phyloP scores from a whole-genome alignment of 1,139 yeast species.

The Spencermartinsiella ligniputridi region DNA sequence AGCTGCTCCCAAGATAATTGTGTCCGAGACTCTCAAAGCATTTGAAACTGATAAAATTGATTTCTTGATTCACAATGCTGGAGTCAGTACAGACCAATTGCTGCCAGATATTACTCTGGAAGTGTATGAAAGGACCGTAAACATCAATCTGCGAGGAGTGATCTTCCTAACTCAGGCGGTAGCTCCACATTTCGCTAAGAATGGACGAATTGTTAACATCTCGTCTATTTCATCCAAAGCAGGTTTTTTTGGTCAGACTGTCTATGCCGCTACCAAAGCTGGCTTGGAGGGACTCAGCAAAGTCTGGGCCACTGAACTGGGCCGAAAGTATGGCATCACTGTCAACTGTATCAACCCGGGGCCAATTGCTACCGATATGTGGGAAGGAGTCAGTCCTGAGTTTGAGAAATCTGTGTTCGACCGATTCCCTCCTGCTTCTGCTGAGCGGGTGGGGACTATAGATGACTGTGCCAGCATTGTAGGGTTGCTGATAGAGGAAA shows the following conservation, averaged over 20 bases:
- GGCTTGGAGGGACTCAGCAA: conserved; percentile 21
- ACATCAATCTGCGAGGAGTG: conserved; percentile 23
- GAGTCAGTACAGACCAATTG: conserved; percentile 11
- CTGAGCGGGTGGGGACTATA: conserved; percentile 29
- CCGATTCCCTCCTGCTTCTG: conserved; percentile 28
- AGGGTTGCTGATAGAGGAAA: conserved; percentile 24
- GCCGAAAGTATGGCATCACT: conserved; percentile 21
- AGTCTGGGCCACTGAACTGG: conserved; percentile 18
- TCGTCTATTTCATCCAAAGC: conserved; percentile 45
- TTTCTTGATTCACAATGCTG: conserved; percentile 23
- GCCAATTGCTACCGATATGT: conserved; percentile 21
- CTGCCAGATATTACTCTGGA: conserved; percentile 17
- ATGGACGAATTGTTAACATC: conserved; percentile 17
- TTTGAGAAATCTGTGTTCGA: conserved; percentile 12
- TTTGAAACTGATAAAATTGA: conserved; percentile 26
- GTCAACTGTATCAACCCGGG: conserved; percentile 23
- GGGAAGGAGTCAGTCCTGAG: conserved; percentile 9
- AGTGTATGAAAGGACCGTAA: conserved; percentile 17
- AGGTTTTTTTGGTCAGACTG: conserved; percentile 12
- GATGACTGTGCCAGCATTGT: conserved; percentile 27
- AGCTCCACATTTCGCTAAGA: conserved; percentile 20
- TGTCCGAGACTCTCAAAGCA: conserved; percentile 16
- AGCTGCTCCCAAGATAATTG: conserved; percentile 12
- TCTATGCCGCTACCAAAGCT: conserved; percentile 20
- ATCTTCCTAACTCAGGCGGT: conserved; percentile 24